Evolutionary conservation across 2,329 filamentous ascomycete species (phyloP), one percentile per base, ranked within the genome.

Genomic region (Trichoderma koningii): DNA sequence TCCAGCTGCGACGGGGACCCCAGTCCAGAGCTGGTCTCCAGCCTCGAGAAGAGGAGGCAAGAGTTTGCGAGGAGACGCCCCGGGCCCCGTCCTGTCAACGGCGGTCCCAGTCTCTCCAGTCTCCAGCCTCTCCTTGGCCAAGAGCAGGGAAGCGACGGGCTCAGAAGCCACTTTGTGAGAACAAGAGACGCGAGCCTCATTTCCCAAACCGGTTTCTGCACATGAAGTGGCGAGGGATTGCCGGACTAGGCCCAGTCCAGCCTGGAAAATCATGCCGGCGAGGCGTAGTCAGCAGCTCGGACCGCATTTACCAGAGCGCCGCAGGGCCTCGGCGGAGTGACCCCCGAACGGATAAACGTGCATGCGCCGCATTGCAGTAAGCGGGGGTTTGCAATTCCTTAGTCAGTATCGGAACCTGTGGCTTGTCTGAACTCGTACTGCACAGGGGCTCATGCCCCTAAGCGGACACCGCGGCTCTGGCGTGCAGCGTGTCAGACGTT

Each of bases 221-320:
- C n/a, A 53, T n/a, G 50, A 50, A 47, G 59, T 61, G 57, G 57
- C 57, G 47, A 61, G 45, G 45, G 56, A 51, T 41, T 50, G 56
- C 7, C 56, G 21, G 26, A 21, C 56, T 60, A 60, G 45, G 30
- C 56, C 57, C 41, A 23, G 48, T 21, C 26, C 48, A 62, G 50
- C 34, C 17, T 14, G 14, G 17, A 45, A 34, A 53, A 38, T 53
- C 48, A 53, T 62, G 59, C 59, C 48, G 19, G 6, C 9, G n/a
- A 15, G 48, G 34, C 38, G 57, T 62, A 52, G 57, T 53, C 57
- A 52, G 57, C 59, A 62, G n/a, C 41, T 62, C 59, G 59, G 59
- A 62, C 59, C 59, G 59, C 59, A 62, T 53, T 53, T 62, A 45
- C 48, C 47, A 61, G 57, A 61, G n/a, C 28, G 57, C 57, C 57